Percentiles rank a stretch among this genome's conserved stretches.
Conservation (phyloP, 208 protist species). For the Borovskyia barvae region DNA sequence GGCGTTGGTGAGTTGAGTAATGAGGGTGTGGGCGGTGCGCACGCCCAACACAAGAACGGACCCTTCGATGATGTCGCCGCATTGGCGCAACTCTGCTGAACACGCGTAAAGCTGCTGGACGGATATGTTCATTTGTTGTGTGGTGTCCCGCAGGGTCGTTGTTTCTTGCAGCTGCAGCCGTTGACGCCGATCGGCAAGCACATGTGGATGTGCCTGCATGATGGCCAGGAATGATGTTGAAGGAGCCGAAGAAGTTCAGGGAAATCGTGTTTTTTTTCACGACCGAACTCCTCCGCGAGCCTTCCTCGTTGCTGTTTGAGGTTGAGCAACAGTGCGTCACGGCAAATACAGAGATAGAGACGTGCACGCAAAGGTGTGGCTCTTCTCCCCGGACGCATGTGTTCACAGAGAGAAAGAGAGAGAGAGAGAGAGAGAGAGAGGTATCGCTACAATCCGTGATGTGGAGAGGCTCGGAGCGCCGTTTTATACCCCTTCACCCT, state of each 20-base stretch:
- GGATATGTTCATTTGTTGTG: slow-evolving; percentile 35
- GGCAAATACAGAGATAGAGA: too few relatives aligned
- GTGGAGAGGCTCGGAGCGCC: too few relatives aligned
- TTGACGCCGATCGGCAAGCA: slow-evolving; percentile 52
- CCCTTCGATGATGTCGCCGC: slow-evolving; percentile 65
- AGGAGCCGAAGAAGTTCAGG: too few relatives aligned
- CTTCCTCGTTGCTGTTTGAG: too few relatives aligned
- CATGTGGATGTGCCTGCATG: slow-evolving; percentile 36
- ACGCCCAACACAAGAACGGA: slow-evolving; percentile 75
- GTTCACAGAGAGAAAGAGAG: too few relatives aligned
- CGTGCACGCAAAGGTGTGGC: too few relatives aligned
- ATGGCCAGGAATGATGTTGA: too few relatives aligned
- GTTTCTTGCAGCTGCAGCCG: slow-evolving; percentile 37
- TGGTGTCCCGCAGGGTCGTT: slow-evolving; percentile 24
- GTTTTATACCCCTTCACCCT: too few relatives aligned
- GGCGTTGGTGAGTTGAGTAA: slow-evolving; percentile 45
- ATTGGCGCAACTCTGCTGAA: slow-evolving; percentile 39
- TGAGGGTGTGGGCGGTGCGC: slow-evolving; percentile 43
- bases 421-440: not conserved
- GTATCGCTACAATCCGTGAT: not conserved
- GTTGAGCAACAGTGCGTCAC: too few relatives aligned
- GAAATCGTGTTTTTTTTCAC: too few relatives aligned
- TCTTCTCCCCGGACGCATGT: too few relatives aligned
- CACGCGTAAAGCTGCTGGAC: slow-evolving; percentile 43
- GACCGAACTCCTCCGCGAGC: too few relatives aligned